Evolutionary conservation across 2,329 filamentous ascomycete genomes (phyloP).

Genomic region (Fusarium decemcellulare): DNA sequence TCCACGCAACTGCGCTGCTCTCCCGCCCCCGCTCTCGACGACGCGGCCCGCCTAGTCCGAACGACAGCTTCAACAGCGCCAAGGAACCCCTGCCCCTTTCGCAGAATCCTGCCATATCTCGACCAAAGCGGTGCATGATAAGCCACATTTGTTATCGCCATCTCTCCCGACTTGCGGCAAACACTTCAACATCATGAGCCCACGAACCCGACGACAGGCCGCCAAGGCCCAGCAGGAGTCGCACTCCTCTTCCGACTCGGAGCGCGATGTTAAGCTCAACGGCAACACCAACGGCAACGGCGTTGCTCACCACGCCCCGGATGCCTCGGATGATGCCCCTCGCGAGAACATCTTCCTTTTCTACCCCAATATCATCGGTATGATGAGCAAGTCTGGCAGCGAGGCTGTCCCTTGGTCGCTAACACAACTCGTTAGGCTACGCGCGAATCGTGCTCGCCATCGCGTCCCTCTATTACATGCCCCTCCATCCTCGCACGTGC

Average conservation of each 20-base stretch:
- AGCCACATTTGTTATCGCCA: slow-evolving; percentile 40
- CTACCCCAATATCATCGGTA: slow-evolving; percentile 86
- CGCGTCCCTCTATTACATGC: slow-evolving; percentile 98
- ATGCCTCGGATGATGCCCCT: slow-evolving; percentile 54
- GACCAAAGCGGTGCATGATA: slow-evolving; percentile 38
- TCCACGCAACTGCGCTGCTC: slow-evolving; percentile 6
- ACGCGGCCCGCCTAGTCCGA: neutral
- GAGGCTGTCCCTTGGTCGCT: slow-evolving; percentile 14
- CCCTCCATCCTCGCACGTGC: slow-evolving; percentile 96
- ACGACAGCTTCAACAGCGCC: slow-evolving; percentile 39
- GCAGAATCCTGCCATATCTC: slow-evolving; percentile 41
- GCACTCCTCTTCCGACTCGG: slow-evolving; percentile 49
- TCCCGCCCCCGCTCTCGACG: neutral
- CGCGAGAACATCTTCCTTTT: slow-evolving; percentile 87
- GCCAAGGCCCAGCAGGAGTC: slow-evolving; percentile 50
- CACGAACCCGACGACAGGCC: slow-evolving; percentile 56
- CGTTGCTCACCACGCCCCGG: slow-evolving; percentile 53
- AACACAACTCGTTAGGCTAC: slow-evolving; percentile 70
- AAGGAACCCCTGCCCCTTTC: slow-evolving; percentile 44
- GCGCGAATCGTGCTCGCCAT: slow-evolving; percentile 84
- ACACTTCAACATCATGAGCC: slow-evolving; percentile 51
- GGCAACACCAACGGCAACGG: slow-evolving; percentile 56
- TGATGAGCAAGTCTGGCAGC: slow-evolving; percentile 41
- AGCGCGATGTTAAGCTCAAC: slow-evolving; percentile 54
- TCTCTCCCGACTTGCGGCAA: slow-evolving; percentile 23